Base-by-base conservation (phyloP, 2,329 filamentous ascomycete genomes). In the Thermothelomyces thermophilus region DNA sequence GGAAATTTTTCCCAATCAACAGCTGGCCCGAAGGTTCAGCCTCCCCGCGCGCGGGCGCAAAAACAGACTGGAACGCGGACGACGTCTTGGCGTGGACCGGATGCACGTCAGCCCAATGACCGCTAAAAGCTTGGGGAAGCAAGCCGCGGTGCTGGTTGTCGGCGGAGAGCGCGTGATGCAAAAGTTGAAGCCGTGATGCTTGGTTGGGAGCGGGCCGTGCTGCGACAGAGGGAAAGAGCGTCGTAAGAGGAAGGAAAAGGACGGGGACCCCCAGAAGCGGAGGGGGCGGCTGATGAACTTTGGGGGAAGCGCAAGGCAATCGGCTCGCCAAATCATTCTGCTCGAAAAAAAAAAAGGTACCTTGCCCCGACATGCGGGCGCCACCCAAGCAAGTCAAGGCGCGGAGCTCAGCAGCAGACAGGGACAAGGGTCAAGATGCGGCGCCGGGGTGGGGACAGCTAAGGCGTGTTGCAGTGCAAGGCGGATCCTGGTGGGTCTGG, bases 341-440 rank as follows among this genome's bases (percentile, higher is more conserved):
- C 9, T 26, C 34, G n/a, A 42, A 36, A 48, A 54, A 56, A 55
- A 54, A 56, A 56, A 56, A 50, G 54, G 46, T 56, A 52, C 54
- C 40, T 56, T 49, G 43, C 46, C 50, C 41, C 46, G 39, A 49
- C 48, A 48, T 46, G 45, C 51, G 30, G 51, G 52, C 41, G 48
- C 45, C 48, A 48, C 52, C 42, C 39, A 40, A 48, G 43, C 47
- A 44, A 50, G 36, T 46, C 51, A 42, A 46, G 51, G 39, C 34
- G 50, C 39, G 41, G 44, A 51, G 52, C 52, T 54, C 49, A 49
- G n/a, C 47, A 46, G 35, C 41, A 41, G 39, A 34, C 51, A 51
- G 17, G 51, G 51, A 40, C 54, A 45, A 19, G 54, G 53, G 37
- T 49, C 30, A 46, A 46, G 19, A 50, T 51, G 51, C 48, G 51